Base-by-base conservation (phyloP, 2,329 filamentous ascomycete species). In the Neonectria ditissima region DNA sequence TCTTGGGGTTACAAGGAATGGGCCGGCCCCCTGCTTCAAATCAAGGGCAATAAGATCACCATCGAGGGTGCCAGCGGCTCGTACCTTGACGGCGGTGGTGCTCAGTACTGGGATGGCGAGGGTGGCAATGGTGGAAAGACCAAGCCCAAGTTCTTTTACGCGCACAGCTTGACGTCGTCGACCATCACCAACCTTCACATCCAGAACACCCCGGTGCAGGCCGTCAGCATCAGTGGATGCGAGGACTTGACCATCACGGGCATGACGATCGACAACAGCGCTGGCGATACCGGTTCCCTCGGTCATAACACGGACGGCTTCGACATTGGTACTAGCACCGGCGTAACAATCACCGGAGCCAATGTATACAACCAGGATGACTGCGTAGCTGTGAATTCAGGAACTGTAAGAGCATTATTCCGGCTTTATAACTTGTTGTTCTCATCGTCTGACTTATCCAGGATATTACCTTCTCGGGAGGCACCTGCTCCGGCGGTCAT, bases 41-140 rank as follows among this genome's bases (percentile, higher is more conserved):
- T 26, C 24, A 26, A 26, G 24, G 24, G 24, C 24, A 26, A 26
- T 6, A 26, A 26, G 24, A 26, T 26, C 24, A 26, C 24, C 24
- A 26, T 26, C 24, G 24, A 26, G 24, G 24, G 24, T 26, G 24
- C 24, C 24, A 26, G 24, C 6, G 24, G 24, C 24, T 26, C 24
- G 24, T 26, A 26, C 24, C 24, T 26, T 26, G 24, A 26, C 4
- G 24, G 43, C n/a, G 43, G 43, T 8, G 43, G 43, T 45, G 43
- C 43, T 45, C 43, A 45, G 43, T 45, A 45, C 22, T 45, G 43
- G 43, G 43, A 45, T 45, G 43, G 43, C 43, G 22, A 45, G 43
- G 43, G 43, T 9, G 43, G 43, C 22, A 45, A 45, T 14, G 24
- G 24, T 26, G 24, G 24, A 26, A 26, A 26, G 24, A 26, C 24